Base-by-base conservation (phyloP, 805 yeast genomes). In the Kluyveromyces starmeri region DNA sequence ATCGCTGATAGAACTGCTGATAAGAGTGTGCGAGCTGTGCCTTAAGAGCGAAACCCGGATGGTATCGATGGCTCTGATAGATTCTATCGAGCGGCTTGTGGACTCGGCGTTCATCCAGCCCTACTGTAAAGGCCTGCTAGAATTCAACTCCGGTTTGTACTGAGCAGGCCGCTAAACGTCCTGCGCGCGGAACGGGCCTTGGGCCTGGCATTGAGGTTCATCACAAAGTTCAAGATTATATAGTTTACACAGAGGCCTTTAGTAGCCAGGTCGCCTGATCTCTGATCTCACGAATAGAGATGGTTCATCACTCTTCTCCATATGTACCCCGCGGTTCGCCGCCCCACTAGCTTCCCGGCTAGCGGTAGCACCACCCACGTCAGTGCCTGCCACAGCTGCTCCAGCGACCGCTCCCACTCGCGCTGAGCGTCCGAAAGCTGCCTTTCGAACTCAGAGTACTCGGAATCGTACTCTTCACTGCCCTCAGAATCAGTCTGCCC, bases 391-490 rank as follows among this genome's bases (percentile, higher is more conserved):
- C 65, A 65, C 37, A 81, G 50, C 52, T 80, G 86, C 28, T 61
- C 59, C 31, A 80, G 41, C 22, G 80, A 75, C 45, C 76, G 82
- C 34, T 79, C 82, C 86, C 86, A 80, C 46, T 80, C 84, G 43
- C 73, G 67, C 45, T 78, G 82, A 1, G 83, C 78, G 22, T 72
- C 58, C 13, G 53, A 41, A 30, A 60, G 36, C 7, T 52, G 55
- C 9, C 48, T 40, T 20, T 56, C 58, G 28, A 43, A 40, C 11
- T 47, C 41, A 7, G 36, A 46, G 14, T 21, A 11, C 20, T 37
- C 34, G 19, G 40, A 38, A 24, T 40, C 45, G 22, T 35, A 36
- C 18, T 43, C 45, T 10, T 41, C 19, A n/a, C 28, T 32, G 15
- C 29, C 25, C 11, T 39, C 40, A 8, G 24, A 33, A 15, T 28